phyloP scores from a whole-genome alignment of 768 basidiomycete genomes.

The Auricularia cornea region DNA sequence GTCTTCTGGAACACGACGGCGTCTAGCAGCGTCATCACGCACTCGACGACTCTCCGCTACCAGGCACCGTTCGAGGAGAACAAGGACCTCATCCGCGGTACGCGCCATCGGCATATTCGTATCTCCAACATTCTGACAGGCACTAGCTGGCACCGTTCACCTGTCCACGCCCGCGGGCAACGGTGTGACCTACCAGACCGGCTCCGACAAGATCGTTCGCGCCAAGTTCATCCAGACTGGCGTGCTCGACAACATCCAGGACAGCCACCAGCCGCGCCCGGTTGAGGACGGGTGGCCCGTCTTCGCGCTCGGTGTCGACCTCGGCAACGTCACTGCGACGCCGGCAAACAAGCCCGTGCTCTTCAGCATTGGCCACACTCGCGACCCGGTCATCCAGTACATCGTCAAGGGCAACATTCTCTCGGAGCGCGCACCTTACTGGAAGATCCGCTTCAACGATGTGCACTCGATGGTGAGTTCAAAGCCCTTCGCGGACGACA shows the following conservation, averaged over 20 bases:
- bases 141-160: background rate
- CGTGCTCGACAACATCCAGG: slow-evolving; percentile 7
- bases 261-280: slow-evolving; percentile 6
- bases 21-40: background rate
- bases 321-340: slow-evolving; percentile 6
- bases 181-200: slow-evolving; percentile 8
- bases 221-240: slow-evolving; percentile 6
- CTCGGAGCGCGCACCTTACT: slow-evolving; percentile 1
- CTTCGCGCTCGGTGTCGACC: slow-evolving; percentile 7
- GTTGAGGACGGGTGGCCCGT: slow-evolving; percentile 10
- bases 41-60: background rate
- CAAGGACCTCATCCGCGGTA: background rate
- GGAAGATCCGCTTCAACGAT: background rate
- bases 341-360: slow-evolving; percentile 5
- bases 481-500: background rate
- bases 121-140: background rate
- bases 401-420: slow-evolving; percentile 4
- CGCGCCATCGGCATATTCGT: background rate
- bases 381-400: slow-evolving; percentile 10
- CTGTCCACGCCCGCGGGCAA: background rate
- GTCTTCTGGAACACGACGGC: background rate
- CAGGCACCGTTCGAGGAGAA: background rate
- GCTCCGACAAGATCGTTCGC: slow-evolving; percentile 8
- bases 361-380: slow-evolving; percentile 7
- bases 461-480: slow-evolving; percentile 1